Evolutionary conservation across 2,329 filamentous ascomycete genomes (phyloP).

Genomic region (Exophiala mesophila): DNA sequence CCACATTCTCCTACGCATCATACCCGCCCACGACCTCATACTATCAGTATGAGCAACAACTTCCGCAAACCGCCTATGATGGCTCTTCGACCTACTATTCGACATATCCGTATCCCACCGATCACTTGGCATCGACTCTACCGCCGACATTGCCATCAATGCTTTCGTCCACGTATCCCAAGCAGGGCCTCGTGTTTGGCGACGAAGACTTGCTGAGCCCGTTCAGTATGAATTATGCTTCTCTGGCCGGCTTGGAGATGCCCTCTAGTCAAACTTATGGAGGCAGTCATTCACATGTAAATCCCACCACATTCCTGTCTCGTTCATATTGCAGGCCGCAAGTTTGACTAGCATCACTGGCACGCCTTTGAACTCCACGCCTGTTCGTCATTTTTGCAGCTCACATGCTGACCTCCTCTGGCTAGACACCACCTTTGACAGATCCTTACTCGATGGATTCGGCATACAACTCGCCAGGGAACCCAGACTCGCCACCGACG

Average conservation of each 20-base stretch:
- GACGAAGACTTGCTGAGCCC: constrained; percentile 55
- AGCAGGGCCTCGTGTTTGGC: constrained; percentile 48
- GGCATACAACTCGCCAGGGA: constrained; percentile 39
- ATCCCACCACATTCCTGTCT: constrained; percentile 31
- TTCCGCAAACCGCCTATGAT: constrained; percentile 29
- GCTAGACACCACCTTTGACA: constrained; percentile 35
- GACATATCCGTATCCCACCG: constrained; percentile 34
- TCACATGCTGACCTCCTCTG: constrained; percentile 24
- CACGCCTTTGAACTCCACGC: background rate
- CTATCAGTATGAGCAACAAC: constrained; percentile 23
- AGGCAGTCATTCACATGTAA: constrained; percentile 41
- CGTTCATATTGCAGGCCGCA: constrained; percentile 22
- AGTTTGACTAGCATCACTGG: constrained; percentile 16
- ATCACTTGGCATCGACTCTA: constrained; percentile 36
- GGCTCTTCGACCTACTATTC: constrained; percentile 31
- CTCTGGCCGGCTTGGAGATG: constrained; percentile 54
- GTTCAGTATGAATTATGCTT: constrained; percentile 57
- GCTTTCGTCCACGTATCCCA: constrained; percentile 38
- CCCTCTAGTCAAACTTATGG: constrained; percentile 34
- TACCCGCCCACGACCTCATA: constrained; percentile 25
- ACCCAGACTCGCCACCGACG: constrained; percentile 38
- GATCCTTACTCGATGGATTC: constrained; percentile 39
- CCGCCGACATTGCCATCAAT: constrained; percentile 45
- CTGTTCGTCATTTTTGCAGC: constrained; percentile 4
- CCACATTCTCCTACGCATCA: constrained; percentile 21